Evolutionary conservation across 108 stramenopile genomes (phyloP).

Genomic region (Nitzschia palea): DNA sequence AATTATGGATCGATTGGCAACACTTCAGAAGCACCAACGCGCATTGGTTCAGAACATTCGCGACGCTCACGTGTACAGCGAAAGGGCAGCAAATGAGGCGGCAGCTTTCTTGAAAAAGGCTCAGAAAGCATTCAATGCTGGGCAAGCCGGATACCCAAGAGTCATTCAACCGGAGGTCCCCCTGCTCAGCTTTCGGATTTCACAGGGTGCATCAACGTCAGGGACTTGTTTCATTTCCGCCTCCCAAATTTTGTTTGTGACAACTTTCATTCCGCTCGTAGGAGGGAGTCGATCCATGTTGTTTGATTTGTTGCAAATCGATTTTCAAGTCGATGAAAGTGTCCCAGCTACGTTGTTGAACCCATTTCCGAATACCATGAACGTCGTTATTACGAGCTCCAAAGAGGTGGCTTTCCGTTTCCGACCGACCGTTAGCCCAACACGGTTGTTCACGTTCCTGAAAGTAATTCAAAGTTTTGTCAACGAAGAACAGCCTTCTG

Average conservation of each 20-base stretch:
- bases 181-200: constrained; percentile 61
- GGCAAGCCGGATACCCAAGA: constrained; percentile 39
- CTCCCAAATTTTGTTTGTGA: constrained; percentile 67
- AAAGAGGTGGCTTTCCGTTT: constrained; percentile 63
- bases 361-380: constrained; percentile 66
- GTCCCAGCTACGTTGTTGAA: constrained; percentile 58
- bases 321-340: constrained; percentile 57
- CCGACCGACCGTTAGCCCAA: constrained; percentile 68
- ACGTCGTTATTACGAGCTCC: constrained; percentile 34
- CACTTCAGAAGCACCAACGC: constrained; percentile 81
- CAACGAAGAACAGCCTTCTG: constrained; percentile 19
- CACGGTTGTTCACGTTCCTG: constrained; percentile 70
- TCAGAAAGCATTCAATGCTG: constrained; percentile 36
- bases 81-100: constrained; percentile 49
- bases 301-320: constrained; percentile 61
- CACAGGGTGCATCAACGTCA: constrained; percentile 60
- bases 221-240: constrained; percentile 72
- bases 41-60: constrained; percentile 55
- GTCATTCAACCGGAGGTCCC: constrained; percentile 57
- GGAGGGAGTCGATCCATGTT: constrained; percentile 50
- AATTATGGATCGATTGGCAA: constrained; percentile 87
- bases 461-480: constrained; percentile 58
- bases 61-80: constrained; percentile 51
- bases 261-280: constrained; percentile 70
- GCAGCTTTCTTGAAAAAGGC: constrained; percentile 49